Base-by-base conservation (phyloP, 345 rosid genomes). In the Murraya koenigii region DNA sequence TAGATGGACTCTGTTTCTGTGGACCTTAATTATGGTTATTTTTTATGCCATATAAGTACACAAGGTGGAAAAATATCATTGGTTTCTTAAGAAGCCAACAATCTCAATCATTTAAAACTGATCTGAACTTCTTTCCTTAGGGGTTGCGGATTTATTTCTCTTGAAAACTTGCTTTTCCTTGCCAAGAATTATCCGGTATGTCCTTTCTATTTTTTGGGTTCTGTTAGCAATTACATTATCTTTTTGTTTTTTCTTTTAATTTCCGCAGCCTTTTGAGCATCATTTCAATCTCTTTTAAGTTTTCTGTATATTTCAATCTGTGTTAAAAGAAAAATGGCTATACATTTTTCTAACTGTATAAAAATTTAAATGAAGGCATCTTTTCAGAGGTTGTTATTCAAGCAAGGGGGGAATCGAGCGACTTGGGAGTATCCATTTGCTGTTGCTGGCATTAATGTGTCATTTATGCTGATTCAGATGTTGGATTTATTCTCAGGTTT, bases 351-450 rank as follows among this genome's bases (percentile, higher is more conserved):
- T 90, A 80, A 88, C 87, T 78, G 71, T 49, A 86, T 77, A 78
- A 85, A 78, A 83, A 77, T 81, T 76, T 87, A 84, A 82, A 88
- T 87, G 93, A 90, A 96, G 99, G 98, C 75, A 86, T 92, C 98
- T 86, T 96, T 92, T 81, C 95, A 84, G 88, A 92, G 95, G 91
- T 89, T 96, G 81, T 89, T 96, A 85, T 84, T 91, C 74, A 96
- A 96, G 90, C 88, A 90, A 90, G 91, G 85, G 62, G 99, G 98
- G 25, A 75, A 82, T 32, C 79, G 99, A 76, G 97, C 99, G 62
- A 79, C 90, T 67, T 94, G 99, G 99, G 98, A 96, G 82, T 96
- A 96, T 77, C 98, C 98, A 30, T 96, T 96, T 80, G 99, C 99
- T 22, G 99, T 90, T 82, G 99, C 99, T 66, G 99, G 99, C 81